Base-by-base conservation (phyloP, 495 filamentous ascomycete genomes). In the Clohesyomyces aquaticus region DNA sequence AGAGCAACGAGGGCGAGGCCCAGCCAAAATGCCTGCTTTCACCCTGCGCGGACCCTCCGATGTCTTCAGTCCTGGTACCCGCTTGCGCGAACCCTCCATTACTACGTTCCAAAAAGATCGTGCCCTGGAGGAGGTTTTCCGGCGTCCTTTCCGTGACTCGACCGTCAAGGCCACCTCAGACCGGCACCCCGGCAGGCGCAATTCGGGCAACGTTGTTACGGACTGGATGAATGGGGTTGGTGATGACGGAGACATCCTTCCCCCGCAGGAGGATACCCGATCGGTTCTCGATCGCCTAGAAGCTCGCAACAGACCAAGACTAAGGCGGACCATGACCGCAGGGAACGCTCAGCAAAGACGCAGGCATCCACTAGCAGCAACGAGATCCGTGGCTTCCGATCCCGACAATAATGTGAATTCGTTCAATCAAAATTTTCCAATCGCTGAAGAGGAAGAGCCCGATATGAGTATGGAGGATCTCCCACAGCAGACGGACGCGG, bases 111-210 rank as follows among this genome's bases (percentile, higher is more conserved):
- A 93, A 59, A 94, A 96, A 71, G 93, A 96, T 65, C 86, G 85
- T 42, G 93, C 90, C 10, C 77, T 98, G n/a, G 93, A 96, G 22
- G 92, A 95, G 67, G 91, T 98, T 0, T 98, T 98, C 73, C 82
- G 90, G 56, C 77, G 78, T 25, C 83, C 85, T 9, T 87, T 81
- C 59, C 69, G 69, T 21, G 79, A 78, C 46, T 75, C 77, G 23
- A 77, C 75, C 18, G 76, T 77, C 23, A 71, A 74, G 16, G 84
- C 79, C 3, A 79, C 81, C 8, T 78, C 81, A 53, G 46, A 63
- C 1, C 65, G 67, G 27, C 48, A 42, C 79, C 74, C 48, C 41
- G 83, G 87, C 45, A 79, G 84, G 48, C 81, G 83, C 26, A 86
- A 90, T 68, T 89, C 83, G 8, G 85, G 85, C 58, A 90, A 85